These are phyloP conservation scores for Cryptococcus sp. DNA, from an alignment of 1,284 basidiomycete species.

Conservation along the genomic window DNA sequence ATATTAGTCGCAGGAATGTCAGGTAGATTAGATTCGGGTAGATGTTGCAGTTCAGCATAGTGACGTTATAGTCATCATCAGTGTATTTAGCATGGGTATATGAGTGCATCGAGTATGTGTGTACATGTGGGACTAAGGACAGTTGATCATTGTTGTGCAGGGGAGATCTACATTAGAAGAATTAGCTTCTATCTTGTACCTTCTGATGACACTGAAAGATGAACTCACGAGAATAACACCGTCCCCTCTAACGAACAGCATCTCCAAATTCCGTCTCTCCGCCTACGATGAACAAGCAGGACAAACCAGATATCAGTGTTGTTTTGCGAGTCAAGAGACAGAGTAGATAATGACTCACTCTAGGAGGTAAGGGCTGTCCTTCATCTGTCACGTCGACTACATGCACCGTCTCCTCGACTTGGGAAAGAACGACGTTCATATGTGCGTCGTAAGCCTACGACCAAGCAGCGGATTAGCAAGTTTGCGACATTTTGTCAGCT, in stretches of 20 bases:
- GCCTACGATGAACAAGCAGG: too few relatives aligned
- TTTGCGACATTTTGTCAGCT: not conserved
- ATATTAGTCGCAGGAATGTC: too few relatives aligned
- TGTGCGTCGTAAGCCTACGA: slow-evolving; percentile 98
- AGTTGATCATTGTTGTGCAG: slow-evolving; percentile 20
- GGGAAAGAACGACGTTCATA: slow-evolving; percentile 97
- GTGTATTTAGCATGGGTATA: too few relatives aligned
- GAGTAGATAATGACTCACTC: slow-evolving; percentile 44
- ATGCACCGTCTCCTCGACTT: slow-evolving; percentile 96
- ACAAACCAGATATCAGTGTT: too few relatives aligned
- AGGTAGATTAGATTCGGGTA: too few relatives aligned
- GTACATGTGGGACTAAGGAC: too few relatives aligned
- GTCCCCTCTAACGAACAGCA: slow-evolving; percentile 97
- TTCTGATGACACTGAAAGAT: not conserved
- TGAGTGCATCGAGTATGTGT: too few relatives aligned
- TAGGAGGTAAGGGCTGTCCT: slow-evolving; percentile 52
- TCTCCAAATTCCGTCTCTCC: slow-evolving; percentile 91
- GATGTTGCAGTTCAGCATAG: too few relatives aligned
- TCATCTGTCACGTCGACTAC: slow-evolving; percentile 70
- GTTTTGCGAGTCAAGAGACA: too few relatives aligned
- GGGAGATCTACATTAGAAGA: slow-evolving; percentile 24
- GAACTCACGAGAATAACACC: slow-evolving; percentile 80
- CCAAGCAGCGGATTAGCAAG: not conserved
- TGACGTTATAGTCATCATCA: too few relatives aligned
- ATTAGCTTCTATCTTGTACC: not conserved